A percentile compares a stretch with the other conserved stretches of the same genome.
These are phyloP conservation scores for Phoma herbarum DNA, from an alignment of 2,329 filamentous ascomycete genomes.

Conservation along the genomic window DNA sequence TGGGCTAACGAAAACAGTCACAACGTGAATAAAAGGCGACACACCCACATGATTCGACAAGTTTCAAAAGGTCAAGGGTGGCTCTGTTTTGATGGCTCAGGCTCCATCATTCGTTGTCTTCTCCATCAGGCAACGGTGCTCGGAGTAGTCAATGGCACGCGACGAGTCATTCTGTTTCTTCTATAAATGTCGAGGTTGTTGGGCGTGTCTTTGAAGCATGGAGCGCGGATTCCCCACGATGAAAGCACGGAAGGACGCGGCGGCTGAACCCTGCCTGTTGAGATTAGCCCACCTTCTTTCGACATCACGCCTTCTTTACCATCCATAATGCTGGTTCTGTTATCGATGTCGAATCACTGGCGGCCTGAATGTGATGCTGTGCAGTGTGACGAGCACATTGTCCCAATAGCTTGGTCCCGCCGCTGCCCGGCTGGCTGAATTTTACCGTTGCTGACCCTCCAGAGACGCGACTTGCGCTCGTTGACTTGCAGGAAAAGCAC, in stretches of 20 bases:
- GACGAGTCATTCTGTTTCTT: background rate
- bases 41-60: background rate
- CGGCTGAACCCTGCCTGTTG: background rate
- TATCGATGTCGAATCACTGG: background rate
- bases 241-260: background rate
- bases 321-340: background rate
- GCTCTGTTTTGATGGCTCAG: background rate
- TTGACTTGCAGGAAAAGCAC: background rate
- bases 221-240: background rate
- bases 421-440: background rate
- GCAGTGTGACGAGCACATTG: background rate
- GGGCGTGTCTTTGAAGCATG: background rate
- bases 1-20: background rate
- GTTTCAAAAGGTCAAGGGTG: background rate
- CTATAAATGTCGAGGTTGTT: background rate
- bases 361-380: background rate
- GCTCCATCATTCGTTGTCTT: background rate
- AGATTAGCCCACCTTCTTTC: constrained; percentile 5
- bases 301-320: background rate
- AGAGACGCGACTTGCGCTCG: background rate
- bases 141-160: background rate
- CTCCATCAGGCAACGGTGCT: background rate
- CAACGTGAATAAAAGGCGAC: no score
- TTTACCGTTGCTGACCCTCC: background rate
- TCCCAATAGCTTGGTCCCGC: background rate